Base-by-base conservation (phyloP, 1,284 basidiomycete genomes). In the Meira miltonrushii region DNA sequence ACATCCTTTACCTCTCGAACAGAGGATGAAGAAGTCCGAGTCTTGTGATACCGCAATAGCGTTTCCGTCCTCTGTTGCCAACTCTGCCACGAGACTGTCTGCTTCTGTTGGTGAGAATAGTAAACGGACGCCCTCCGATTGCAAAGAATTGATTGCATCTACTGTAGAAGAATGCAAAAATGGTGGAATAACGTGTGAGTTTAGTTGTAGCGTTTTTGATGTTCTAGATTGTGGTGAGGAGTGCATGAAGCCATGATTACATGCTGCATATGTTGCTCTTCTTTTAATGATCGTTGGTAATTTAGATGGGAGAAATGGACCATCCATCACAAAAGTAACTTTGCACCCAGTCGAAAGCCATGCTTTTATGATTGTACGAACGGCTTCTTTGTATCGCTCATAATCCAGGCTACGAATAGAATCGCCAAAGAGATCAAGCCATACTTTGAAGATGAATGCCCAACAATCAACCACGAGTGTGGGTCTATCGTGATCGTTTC, bases 311-410 rank as follows among this genome's bases (percentile, higher is more conserved):
- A 68, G 66, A 9, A 61, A 61, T 12, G 68, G 65, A 1, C 72
- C 72, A 47, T 74, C 72, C 39, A 71, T 72, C 52, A 74, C 54
- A 57, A 74, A 74, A 63, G 70, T 62, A 6, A 66, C 65, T 15
- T 67, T 55, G 40, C 71, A 57, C 11, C 58, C 52, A 21, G 60
- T 65, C 15, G 58, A 23, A 8, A 37, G 43, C 50, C 50, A 53
- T 13, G 50, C 50, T 15, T 38, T 15, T 13, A 53, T 19, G n/a
- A 41, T 37, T n/a, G 28, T 23, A 7, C 37, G 60, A 15, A 62
- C 57, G 17, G 58, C 58, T 2, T 58, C n/a, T 10, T 59, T 55
- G 33, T 59, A 69, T 33, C 54, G 60, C 11, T 61, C 55, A 53
- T 69, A 71, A 21, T 71, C 61, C 23, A 65, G 62, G 11, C 68